phyloP scores from a whole-genome alignment of 305 asterid genomes.

The Lippia alba region DNA sequence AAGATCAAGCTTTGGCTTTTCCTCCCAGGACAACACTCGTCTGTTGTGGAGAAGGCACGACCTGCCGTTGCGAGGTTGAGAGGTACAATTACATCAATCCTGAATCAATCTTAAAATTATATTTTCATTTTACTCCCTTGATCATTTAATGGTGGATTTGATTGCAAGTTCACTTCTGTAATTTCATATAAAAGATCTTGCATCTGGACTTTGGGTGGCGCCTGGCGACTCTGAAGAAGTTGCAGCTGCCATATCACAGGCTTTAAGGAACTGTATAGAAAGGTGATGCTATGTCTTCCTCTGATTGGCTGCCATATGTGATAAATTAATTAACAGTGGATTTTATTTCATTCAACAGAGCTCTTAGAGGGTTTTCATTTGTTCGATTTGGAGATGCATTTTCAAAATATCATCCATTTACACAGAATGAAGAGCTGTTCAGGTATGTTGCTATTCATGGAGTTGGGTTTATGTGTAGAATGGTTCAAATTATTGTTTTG shows the following conservation, averaged over 20 bases:
- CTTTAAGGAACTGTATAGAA: conserved; percentile 88
- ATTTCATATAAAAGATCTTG: conserved; percentile 63
- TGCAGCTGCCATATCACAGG: conserved; percentile 92
- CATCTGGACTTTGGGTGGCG: conserved; percentile 98
- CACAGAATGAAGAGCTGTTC: conserved; percentile 85
- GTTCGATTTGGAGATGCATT: conserved; percentile 94
- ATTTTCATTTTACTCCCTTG: conserved; percentile 1
- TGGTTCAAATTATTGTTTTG: conserved; percentile 18
- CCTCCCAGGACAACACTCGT: conserved; percentile 85
- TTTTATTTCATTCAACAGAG: conserved; percentile 60
- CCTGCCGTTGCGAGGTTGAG: conserved; percentile 78
- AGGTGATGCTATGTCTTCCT: conserved; percentile 53
- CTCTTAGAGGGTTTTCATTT: conserved; percentile 84
- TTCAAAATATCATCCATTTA: conserved; percentile 82
- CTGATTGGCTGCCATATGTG: conserved; percentile 35
- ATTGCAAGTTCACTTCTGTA: conserved; percentile 20
- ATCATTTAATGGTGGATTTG: conserved; percentile 30
- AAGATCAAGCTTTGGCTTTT: conserved; percentile 99
- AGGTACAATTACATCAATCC: conserved; percentile 52
- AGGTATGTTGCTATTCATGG: conserved; percentile 53
- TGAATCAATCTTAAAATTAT: background rate
- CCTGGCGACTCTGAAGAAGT: conserved; percentile 99
- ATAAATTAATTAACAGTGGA: conserved; percentile 35
- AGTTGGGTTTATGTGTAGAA: conserved; percentile 7
- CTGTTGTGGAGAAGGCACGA: conserved; percentile 84